Evolutionary conservation across 1,139 yeast species (phyloP).

Genomic region (Trichomonascaceae sp.): DNA sequence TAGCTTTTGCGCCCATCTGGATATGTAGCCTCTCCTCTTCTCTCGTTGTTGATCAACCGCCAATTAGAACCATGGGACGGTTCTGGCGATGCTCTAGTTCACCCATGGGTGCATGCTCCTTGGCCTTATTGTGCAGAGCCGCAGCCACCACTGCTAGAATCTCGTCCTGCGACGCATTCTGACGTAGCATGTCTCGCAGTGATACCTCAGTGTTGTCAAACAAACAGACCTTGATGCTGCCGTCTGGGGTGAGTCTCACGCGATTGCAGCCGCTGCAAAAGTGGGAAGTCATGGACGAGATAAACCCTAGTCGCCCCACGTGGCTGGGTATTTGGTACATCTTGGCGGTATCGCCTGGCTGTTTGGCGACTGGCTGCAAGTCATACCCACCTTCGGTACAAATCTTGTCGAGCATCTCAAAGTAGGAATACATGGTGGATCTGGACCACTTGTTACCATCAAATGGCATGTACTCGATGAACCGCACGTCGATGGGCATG

Average conservation of each 20-base stretch:
- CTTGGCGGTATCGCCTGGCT: constrained; percentile 37
- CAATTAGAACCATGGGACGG: constrained; percentile 41
- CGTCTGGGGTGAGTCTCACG: constrained; percentile 36
- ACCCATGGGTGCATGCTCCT: constrained; percentile 37
- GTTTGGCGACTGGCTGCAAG: constrained; percentile 6
- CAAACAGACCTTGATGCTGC: constrained; percentile 38
- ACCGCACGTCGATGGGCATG: constrained; percentile 33
- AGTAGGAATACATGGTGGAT: constrained; percentile 31
- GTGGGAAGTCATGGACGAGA: constrained; percentile 39
- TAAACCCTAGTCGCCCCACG: constrained; percentile 35
- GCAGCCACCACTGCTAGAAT: constrained; percentile 28
- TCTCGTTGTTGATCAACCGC: constrained; percentile 25
- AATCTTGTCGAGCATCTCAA: constrained; percentile 29
- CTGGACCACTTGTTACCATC: constrained; percentile 38
- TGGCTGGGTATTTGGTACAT: constrained; percentile 29
- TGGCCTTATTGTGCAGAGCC: constrained; percentile 34
- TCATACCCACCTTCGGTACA: constrained; percentile 3
- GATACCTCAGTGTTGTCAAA: constrained; percentile 40
- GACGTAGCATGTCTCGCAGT: constrained; percentile 31
- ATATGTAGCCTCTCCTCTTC: neutral
- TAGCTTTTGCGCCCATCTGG: neutral
- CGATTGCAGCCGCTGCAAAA: constrained; percentile 39
- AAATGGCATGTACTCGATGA: constrained; percentile 44
- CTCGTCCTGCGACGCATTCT: constrained; percentile 22
- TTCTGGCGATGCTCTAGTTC: constrained; percentile 33